phyloP scores from a whole-genome alignment of 192 early-diverging fungal genomes.

The Diversispora epigaea region DNA sequence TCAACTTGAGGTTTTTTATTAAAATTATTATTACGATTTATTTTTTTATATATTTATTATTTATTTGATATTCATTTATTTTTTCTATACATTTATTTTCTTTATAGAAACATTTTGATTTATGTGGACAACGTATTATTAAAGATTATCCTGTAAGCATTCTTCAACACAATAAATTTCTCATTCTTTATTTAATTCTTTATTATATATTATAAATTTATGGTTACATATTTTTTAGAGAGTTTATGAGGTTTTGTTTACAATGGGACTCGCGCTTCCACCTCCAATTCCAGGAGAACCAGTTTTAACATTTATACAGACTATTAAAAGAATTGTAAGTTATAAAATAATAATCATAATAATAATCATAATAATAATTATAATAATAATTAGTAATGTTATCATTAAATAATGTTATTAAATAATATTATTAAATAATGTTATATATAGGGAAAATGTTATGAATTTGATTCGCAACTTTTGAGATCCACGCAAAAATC shows the following conservation, averaged over 20 bases:
- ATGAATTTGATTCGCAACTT: not conserved
- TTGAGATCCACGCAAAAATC: not conserved
- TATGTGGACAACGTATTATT: not conserved
- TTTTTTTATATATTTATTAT: not conserved
- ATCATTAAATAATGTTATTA: not conserved
- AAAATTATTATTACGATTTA: not conserved
- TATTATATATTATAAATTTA: not conserved
- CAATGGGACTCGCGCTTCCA: slow-evolving; percentile 10
- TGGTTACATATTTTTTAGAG: not conserved
- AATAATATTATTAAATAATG: not conserved
- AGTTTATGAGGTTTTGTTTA: slow-evolving; percentile 5
- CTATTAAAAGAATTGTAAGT: slow-evolving; percentile 10
- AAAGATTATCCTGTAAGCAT: slow-evolving; percentile 26
- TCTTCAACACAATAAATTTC: not conserved
- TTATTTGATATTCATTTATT: not conserved
- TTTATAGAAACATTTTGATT: not conserved
- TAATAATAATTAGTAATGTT: not conserved
- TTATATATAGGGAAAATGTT: slow-evolving; percentile 8
- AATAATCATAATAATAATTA: not conserved
- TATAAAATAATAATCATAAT: not conserved
- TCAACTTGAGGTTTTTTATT: slow-evolving; percentile 7
- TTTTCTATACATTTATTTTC: not conserved
- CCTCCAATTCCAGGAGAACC: not conserved
- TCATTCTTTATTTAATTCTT: not conserved
- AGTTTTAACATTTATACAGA: slow-evolving; percentile 9